A percentile compares a stretch with the other conserved stretches of the same genome.
Conservation (phyloP, 352 stramenopile species). For the Pythium sp. region DNA sequence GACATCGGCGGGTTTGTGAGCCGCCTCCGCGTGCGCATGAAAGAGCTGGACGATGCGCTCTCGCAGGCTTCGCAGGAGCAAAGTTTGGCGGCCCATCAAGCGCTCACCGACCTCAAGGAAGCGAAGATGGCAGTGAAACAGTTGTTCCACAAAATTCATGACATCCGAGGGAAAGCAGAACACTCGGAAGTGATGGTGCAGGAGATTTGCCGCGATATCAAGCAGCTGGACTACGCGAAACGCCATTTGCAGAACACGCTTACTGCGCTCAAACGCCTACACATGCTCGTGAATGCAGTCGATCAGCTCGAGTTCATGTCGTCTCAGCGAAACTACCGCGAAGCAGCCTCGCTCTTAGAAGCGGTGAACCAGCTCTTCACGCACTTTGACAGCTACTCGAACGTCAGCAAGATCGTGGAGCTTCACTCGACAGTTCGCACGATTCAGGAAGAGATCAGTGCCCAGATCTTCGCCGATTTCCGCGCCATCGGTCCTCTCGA, state of each 20-base stretch:
- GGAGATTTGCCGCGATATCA: slow-evolving; percentile 98
- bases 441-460: slow-evolving; percentile 87
- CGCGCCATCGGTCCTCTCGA: slow-evolving; percentile 76
- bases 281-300: slow-evolving; percentile 98
- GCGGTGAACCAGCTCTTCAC: slow-evolving; percentile 94
- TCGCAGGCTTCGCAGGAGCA: slow-evolving; percentile 79
- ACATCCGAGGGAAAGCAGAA: slow-evolving; percentile 93
- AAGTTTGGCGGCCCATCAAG: slow-evolving; percentile 67
- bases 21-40: slow-evolving; percentile 73
- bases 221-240: slow-evolving; percentile 98
- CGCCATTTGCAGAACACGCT: slow-evolving; percentile 94
- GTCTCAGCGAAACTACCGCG: slow-evolving; percentile 89
- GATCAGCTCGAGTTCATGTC: slow-evolving; percentile 88
- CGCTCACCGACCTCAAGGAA: slow-evolving; percentile 80
- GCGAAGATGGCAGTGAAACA: slow-evolving; percentile 84
- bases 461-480: slow-evolving; percentile 91
- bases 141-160: slow-evolving; percentile 90
- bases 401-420: slow-evolving; percentile 92
- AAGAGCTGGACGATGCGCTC: slow-evolving; percentile 78
- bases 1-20: slow-evolving; percentile 85
- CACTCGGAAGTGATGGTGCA: slow-evolving; percentile 96
- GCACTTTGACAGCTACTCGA: slow-evolving; percentile 96
- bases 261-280: slow-evolving; percentile 94
- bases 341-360: slow-evolving; percentile 95
- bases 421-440: slow-evolving; percentile 88